phyloP scores from a whole-genome alignment of 2,329 filamentous ascomycete genomes.

The Penicillium freii region DNA sequence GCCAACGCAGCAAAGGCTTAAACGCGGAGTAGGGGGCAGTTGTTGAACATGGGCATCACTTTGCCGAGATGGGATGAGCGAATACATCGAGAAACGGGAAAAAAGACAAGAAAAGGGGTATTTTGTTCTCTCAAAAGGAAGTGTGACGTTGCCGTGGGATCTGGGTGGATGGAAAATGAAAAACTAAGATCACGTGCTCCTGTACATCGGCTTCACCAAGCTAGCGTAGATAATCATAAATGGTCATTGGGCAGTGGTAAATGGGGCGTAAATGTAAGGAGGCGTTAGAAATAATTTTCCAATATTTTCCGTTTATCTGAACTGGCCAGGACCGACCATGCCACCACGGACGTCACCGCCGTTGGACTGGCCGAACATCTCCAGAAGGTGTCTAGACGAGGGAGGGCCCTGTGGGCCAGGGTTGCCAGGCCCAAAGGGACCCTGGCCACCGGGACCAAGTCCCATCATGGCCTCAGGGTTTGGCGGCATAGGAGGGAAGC shows the following conservation, averaged over 20 bases:
- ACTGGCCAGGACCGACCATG: constrained; percentile 39
- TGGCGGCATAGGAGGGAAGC: constrained; percentile 42
- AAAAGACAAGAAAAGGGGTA: constrained; percentile 7
- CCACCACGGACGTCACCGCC: constrained; percentile 38
- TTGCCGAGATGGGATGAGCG: constrained; percentile 17
- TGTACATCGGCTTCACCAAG: constrained; percentile 13
- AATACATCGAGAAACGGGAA: constrained; percentile 13
- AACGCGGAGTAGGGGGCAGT: constrained; percentile 9
- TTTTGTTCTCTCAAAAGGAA: constrained; percentile 19
- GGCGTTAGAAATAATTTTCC: not conserved
- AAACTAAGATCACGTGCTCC: constrained; percentile 8
- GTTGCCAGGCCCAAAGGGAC: constrained; percentile 37
- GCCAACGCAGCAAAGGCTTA: constrained; percentile 15
- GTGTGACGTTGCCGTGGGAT: constrained; percentile 17
- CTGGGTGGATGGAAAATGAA: constrained; percentile 6
- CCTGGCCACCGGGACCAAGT: constrained; percentile 34
- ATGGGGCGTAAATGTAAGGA: constrained; percentile 2
- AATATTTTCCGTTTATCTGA: constrained; percentile 27
- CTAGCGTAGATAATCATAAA: constrained; percentile 16
- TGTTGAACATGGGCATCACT: constrained; percentile 12
- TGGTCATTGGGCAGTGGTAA: constrained; percentile 10
- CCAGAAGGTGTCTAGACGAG: constrained; percentile 42
- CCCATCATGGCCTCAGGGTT: constrained; percentile 41
- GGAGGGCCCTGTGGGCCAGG: constrained; percentile 39
- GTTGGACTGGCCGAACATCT: constrained; percentile 44